Base-by-base conservation (phyloP, 2,329 filamentous ascomycete species). In the Daldinia sp. region DNA sequence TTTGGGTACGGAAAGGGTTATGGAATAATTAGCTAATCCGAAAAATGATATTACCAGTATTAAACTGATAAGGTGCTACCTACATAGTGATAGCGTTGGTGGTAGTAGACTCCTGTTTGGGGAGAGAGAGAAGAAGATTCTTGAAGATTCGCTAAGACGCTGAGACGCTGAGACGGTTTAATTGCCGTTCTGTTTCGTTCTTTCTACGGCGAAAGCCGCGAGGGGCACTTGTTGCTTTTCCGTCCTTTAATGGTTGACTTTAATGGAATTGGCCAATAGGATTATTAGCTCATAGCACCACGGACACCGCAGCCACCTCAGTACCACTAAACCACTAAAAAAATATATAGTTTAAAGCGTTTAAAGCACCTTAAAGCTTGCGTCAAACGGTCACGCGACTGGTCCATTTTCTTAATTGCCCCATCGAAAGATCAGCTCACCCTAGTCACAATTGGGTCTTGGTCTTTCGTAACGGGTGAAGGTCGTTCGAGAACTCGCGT, bases 401-500 rank as follows among this genome's bases (percentile, higher is more conserved):
- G 61, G 65, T 50, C 57, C 30, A 45, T 37, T 58, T 37, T 58
- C 39, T 39, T 58, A 58, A 63, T 67, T 64, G 64, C 57, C 65
- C 62, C 61, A 67, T 67, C 55, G 29, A 50, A 56, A 58, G 64
- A 67, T 67, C 64, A 67, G 64, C 64, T 67, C 64, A 67, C 58
- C 53, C 53, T 53, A n/a, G 52, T 27, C 34, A n/a, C n/a, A n/a
- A n/a, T n/a, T n/a, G n/a, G n/a, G 23, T 41, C 27, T 37, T 43
- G 9, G 41, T 57, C 54, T 39, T 52, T 56, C 52, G 59, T 35
- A 57, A 50, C 39, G 25, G 49, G 37, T 60, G 56, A 61, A 58
- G 54, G 64, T 67, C 61, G 64, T 67, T 67, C 64, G 64, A 67
- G 61, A 67, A 57, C 56, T 67, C 64, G 61, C 64, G 64, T 67